Evolutionary conservation across 1,284 basidiomycete species (phyloP).

Genomic region (Coniferiporia sulphurascens): DNA sequence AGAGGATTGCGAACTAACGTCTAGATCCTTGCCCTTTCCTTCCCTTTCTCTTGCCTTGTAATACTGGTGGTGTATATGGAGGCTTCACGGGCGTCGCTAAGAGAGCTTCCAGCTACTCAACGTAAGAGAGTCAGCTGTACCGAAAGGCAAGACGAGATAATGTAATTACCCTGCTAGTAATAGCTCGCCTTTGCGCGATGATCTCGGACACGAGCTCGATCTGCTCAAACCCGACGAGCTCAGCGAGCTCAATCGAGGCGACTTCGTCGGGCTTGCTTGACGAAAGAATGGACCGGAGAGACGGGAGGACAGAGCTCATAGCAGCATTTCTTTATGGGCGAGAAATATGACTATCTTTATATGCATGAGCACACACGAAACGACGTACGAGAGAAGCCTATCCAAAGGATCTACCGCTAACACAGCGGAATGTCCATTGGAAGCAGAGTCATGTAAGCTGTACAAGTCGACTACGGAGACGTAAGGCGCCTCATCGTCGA

Average conservation of each 20-base stretch:
- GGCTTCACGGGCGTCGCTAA: conserved; percentile 8
- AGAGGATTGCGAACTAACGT: conserved; percentile 23
- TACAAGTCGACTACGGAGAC: conserved; percentile 27
- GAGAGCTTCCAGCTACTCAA: conserved; percentile 7
- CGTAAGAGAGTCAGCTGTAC: not conserved
- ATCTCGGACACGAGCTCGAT: conserved; percentile 62
- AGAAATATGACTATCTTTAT: conserved; percentile 11
- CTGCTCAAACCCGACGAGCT: conserved; percentile 84
- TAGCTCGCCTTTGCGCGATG: conserved; percentile 4
- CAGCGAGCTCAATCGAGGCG: conserved; percentile 76
- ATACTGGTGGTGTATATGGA: conserved; percentile 10
- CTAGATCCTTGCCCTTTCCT: conserved; percentile 26
- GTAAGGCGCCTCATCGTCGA: conserved; percentile 21
- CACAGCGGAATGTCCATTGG: not conserved
- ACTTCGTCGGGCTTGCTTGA: conserved; percentile 50
- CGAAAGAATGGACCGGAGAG: conserved; percentile 29
- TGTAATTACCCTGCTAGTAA: conserved; percentile 3
- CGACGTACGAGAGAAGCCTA: conserved; percentile 32
- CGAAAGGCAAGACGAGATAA: not conserved
- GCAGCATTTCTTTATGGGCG: conserved; percentile 29
- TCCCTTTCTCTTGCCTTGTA: conserved; percentile 21
- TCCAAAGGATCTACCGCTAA: conserved; percentile 16
- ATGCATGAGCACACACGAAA: not conserved
- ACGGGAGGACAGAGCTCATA: conserved; percentile 27
- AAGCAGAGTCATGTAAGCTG: conserved; percentile 9